These are phyloP conservation scores for Alternaria solani DNA, from an alignment of 2,329 filamentous ascomycete genomes.

Conservation along the genomic window DNA sequence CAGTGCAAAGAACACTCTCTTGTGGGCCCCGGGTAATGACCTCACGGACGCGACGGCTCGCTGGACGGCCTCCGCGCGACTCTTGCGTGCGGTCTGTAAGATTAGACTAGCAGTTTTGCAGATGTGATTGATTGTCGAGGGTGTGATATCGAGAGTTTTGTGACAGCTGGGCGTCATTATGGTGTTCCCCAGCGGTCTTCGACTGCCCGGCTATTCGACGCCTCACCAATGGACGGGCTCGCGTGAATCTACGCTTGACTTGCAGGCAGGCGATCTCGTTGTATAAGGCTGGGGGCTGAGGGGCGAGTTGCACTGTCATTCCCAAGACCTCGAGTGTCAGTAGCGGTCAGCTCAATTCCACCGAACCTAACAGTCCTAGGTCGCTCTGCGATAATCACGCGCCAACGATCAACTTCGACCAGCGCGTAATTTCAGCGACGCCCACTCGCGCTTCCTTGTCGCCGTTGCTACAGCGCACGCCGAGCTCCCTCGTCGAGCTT, in stretches of 20 bases:
- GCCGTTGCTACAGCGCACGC: constrained; percentile 2
- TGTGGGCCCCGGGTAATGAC: constrained; percentile 18
- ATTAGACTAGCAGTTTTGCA: constrained; percentile 9
- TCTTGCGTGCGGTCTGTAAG: constrained; percentile 2
- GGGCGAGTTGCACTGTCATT: constrained; percentile 10
- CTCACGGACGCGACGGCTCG: constrained; percentile 18
- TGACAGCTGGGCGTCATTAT: constrained; percentile 21
- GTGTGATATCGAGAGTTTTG: constrained; percentile 20
- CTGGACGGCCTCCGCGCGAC: constrained; percentile 15
- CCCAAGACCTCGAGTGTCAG: constrained; percentile 4
- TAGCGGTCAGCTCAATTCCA: constrained; percentile 17
- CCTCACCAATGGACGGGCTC: constrained; percentile 9
- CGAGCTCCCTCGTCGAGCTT: background rate
- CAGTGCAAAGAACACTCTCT: constrained; percentile 27
- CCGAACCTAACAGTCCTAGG: constrained; percentile 7
- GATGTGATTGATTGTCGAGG: constrained; percentile 10
- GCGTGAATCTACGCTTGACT: constrained; percentile 9
- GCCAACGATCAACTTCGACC: constrained; percentile 8
- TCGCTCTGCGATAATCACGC: constrained; percentile 2
- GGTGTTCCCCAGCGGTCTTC: constrained; percentile 5
- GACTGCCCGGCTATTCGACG: constrained; percentile 11
- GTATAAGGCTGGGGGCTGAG: constrained; percentile 26
- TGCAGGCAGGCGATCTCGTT: constrained; percentile 6
- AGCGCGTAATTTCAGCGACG: constrained; percentile 1
- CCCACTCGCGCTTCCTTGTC: constrained; percentile 4